Base-by-base conservation (phyloP, 192 early-diverging fungal genomes). In the Diversispora eburnea region DNA sequence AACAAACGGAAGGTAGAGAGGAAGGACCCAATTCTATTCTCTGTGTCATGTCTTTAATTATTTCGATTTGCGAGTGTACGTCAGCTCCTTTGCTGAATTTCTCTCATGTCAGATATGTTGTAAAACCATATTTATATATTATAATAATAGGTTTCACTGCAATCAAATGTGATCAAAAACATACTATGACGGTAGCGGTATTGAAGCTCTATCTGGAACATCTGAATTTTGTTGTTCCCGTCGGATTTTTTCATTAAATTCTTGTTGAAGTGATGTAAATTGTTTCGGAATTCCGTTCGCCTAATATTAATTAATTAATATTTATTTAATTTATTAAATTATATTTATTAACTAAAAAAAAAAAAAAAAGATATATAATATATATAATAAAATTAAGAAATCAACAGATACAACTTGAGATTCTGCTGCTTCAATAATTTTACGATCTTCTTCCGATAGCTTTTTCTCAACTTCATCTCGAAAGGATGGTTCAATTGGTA, bases 1-100 rank as follows among this genome's bases (percentile, higher is more conserved):
- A 93, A 81, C 95, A 96, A 43, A 98, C 86, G 19, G 93, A 95
- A 13, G 95, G 94, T 33, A 94, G 80, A 10, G 90, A 86, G 5
- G 88, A 81, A 2, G 81, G 78, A 6, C 85, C 82, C n/a, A 95
- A 72, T 8, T 83, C 78, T 19, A 93, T 84, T 51, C 91, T 88
- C 56, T 94, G 92, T 70, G 88, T 82, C 8, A 91, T 73, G 51
- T 98, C 93, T 64, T 89, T 87, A 46, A 97, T 78, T 33, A 78
- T 81, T 41, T 91, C 87, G n/a, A 97, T 82, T 74, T 95, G 88
- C 63, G 89, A 83, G 54, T 84, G 86, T 25, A 96, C 81, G 76
- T 98, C 96, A 51, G 83, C 81, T 17, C 94, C 91, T 47, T 91
- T 89, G 70, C 91, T 93, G 76, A 57, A 75, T 20, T 19, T 46